Conservation (phyloP, 2,329 filamentous ascomycete genomes). For the Neophaeococcomyces mojaviensis region DNA sequence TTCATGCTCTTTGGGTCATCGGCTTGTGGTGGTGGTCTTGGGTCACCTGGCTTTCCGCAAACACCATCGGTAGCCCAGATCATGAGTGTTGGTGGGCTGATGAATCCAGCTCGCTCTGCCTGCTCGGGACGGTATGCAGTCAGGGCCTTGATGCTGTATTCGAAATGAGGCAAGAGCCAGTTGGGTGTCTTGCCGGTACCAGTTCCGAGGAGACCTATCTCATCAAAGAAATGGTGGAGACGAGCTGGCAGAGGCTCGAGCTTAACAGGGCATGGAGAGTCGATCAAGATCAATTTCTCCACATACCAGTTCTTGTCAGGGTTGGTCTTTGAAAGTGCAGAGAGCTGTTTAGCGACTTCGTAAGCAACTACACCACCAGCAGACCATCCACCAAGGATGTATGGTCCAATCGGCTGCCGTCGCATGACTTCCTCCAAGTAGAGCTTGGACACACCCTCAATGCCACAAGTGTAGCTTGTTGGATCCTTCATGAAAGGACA, state of each 20-base stretch:
- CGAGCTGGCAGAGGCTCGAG: slow-evolving; percentile 58
- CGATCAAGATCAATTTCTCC: slow-evolving; percentile 54
- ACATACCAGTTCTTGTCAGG: slow-evolving; percentile 34
- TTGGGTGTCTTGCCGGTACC: slow-evolving; percentile 37
- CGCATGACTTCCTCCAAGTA: slow-evolving; percentile 26
- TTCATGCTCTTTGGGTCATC: slow-evolving; percentile 43
- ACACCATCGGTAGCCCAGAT: slow-evolving; percentile 45
- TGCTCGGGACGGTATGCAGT: slow-evolving; percentile 35
- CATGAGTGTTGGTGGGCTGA: slow-evolving; percentile 36
- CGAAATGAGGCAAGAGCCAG: slow-evolving; percentile 47
- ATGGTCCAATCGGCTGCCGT: slow-evolving; percentile 32
- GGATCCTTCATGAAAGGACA: slow-evolving; percentile 38
- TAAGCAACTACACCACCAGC: slow-evolving; percentile 33
- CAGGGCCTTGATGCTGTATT: slow-evolving; percentile 42
- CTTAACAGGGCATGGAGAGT: slow-evolving; percentile 56
- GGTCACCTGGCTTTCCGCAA: slow-evolving; percentile 35
- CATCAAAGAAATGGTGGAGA: slow-evolving; percentile 44
- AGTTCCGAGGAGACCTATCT: slow-evolving; percentile 41
- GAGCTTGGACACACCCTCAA: slow-evolving; percentile 25
- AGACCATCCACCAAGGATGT: slow-evolving; percentile 33
- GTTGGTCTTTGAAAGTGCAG: slow-evolving; percentile 17
- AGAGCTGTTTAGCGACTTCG: slow-evolving; percentile 27
- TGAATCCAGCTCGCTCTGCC: slow-evolving; percentile 24
- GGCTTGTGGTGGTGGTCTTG: slow-evolving; percentile 32
- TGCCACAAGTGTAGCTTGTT: slow-evolving; percentile 24